phyloP scores from a whole-genome alignment of 1,284 basidiomycete species.

The Pseudozyma thailandica region DNA sequence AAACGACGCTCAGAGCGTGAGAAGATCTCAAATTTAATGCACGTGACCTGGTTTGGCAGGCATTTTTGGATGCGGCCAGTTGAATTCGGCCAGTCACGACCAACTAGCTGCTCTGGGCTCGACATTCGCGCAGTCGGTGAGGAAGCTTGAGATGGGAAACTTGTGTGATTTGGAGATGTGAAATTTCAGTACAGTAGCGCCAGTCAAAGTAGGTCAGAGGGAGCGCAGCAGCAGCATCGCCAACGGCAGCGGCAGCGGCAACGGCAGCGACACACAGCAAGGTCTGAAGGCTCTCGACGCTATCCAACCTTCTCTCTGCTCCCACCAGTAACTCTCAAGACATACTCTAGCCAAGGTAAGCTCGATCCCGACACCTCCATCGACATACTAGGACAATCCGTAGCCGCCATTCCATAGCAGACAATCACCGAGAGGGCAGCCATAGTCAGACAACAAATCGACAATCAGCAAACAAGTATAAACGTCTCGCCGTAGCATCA shows the following conservation, averaged over 20 bases:
- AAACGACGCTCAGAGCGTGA: no score
- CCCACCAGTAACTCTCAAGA: conserved; percentile 53
- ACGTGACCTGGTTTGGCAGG: conserved; percentile 27
- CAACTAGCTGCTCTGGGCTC: no score
- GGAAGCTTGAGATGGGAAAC: no score
- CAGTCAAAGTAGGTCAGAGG: conserved; percentile 3
- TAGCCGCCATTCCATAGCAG: conserved; percentile 8
- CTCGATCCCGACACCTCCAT: conserved; percentile 20
- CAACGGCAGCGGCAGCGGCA: background rate
- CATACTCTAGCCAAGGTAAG: conserved; percentile 54
- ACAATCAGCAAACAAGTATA: background rate
- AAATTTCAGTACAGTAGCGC: background rate
- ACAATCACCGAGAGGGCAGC: background rate
- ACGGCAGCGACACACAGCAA: conserved; percentile 16
- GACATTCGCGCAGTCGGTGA: no score
- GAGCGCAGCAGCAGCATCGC: conserved; percentile 4
- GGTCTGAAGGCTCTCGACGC: conserved; percentile 39
- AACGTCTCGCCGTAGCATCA: background rate
- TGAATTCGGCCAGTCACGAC: no score
- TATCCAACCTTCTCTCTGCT: conserved; percentile 41
- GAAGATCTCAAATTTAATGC: conserved; percentile 34
- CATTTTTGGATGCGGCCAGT: background rate
- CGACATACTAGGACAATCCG: conserved; percentile 24
- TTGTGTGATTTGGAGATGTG: no score
- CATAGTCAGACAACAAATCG: conserved; percentile 1